Percentiles rank a stretch among this genome's conserved stretches.
Conservation (phyloP, 2,329 filamentous ascomycete genomes). For the Penicillium griseofulvum region DNA sequence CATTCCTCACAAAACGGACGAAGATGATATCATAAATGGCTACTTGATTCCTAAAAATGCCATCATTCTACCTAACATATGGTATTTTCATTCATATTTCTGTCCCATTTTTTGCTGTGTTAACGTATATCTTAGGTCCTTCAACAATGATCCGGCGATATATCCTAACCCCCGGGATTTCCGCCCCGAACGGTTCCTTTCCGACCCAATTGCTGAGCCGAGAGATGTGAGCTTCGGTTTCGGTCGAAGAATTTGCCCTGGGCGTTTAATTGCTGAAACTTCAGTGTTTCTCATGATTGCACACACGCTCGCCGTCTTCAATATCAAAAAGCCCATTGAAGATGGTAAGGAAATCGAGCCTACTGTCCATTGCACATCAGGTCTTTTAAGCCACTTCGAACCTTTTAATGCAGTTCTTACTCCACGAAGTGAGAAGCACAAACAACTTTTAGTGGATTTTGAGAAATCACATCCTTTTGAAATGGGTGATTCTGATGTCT, state of each 20-base stretch:
- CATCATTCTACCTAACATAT: not conserved
- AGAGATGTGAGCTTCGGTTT: slow-evolving; percentile 4
- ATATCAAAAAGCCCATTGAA: not conserved
- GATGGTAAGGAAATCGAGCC: not conserved
- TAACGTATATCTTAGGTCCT: not conserved
- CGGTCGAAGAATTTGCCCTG: slow-evolving; percentile 3
- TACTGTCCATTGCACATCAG: not conserved
- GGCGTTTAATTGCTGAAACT: not conserved
- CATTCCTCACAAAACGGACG: not conserved
- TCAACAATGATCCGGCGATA: slow-evolving; percentile 1
- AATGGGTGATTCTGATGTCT: not conserved
- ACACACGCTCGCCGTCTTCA: slow-evolving; percentile 1
- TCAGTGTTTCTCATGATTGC: slow-evolving; percentile 4
- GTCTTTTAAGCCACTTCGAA: not conserved
- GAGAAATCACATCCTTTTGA: slow-evolving; percentile 1
- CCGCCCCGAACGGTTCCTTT: slow-evolving; percentile 2
- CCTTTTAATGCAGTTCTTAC: not conserved
- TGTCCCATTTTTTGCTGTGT: not conserved
- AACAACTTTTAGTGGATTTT: not conserved
- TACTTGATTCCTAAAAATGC: slow-evolving; percentile 1
- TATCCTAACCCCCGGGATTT: slow-evolving; percentile 3
- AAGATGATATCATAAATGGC: slow-evolving; percentile 4
- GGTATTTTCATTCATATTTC: not conserved
- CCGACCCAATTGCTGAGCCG: not conserved
- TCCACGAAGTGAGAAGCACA: not conserved